phyloP scores from a whole-genome alignment of 495 filamentous ascomycete genomes.

The Penicillium daleae region DNA sequence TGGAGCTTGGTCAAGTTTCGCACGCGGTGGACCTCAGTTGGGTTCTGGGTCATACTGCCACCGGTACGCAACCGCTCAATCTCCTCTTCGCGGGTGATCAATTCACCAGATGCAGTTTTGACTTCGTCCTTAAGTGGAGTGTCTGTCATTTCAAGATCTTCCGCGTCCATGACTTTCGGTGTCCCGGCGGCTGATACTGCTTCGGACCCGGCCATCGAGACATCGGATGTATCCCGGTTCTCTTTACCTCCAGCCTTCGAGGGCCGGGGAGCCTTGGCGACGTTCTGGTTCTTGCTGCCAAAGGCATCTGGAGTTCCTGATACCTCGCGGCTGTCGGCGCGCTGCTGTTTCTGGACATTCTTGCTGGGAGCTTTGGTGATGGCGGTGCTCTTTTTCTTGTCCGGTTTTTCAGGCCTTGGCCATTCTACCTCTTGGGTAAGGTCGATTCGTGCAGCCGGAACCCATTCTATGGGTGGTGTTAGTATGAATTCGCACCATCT shows the following conservation, averaged over 20 bases:
- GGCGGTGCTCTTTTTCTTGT: slow-evolving; percentile 64
- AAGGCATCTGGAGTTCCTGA: slow-evolving; percentile 61
- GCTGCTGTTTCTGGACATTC: slow-evolving; percentile 53
- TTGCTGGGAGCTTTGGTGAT: slow-evolving; percentile 53
- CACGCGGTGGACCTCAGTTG: slow-evolving; percentile 93
- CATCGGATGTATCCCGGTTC: slow-evolving; percentile 51
- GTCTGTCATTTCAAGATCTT: slow-evolving; percentile 68
- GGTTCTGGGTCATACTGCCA: slow-evolving; percentile 98
- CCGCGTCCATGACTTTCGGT: slow-evolving; percentile 57
- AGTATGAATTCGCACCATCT: not conserved
- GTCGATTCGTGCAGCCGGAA: slow-evolving; percentile 78
- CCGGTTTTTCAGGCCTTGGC: slow-evolving; percentile 70
- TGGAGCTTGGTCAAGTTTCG: slow-evolving; percentile 91
- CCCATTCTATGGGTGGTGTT: slow-evolving; percentile 71
- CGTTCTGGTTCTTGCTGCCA: slow-evolving; percentile 52
- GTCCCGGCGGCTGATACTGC: slow-evolving; percentile 55
- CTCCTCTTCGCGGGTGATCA: slow-evolving; percentile 85
- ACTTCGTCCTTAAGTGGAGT: slow-evolving; percentile 43
- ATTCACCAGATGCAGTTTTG: slow-evolving; percentile 41
- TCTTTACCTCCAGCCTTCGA: slow-evolving; percentile 67
- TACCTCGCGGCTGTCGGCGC: slow-evolving; percentile 57
- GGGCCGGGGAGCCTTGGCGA: slow-evolving; percentile 51
- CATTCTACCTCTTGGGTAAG: slow-evolving; percentile 77
- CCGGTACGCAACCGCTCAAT: slow-evolving; percentile 92
- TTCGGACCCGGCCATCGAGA: slow-evolving; percentile 51